Evolutionary conservation across 2,329 filamentous ascomycete species (phyloP), one percentile per base, ranked within the genome.

Genomic region (Colletotrichum zoysiae): DNA sequence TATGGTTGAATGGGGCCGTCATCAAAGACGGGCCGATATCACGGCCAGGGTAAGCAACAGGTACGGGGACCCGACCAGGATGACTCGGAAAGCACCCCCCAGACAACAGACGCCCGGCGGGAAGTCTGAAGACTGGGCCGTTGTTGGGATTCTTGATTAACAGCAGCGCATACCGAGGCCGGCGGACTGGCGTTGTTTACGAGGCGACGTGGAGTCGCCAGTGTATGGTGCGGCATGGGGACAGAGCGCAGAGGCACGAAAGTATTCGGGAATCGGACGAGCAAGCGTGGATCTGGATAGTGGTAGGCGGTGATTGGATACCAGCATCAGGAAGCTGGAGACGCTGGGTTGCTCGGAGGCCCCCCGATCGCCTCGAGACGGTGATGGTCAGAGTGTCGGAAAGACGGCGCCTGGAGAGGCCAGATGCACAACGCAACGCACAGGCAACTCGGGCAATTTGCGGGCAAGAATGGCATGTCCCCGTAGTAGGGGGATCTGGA

Each of bases 381-480:
- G 48, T 7, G 60, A 35, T 48, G 48, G 40, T 18, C 40, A 20
- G 11, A 12, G 58, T 14, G n/a, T 57, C 48, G 51, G 35, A 63
- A 46, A 53, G 64, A 57, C 48, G 20, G 56, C 35, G 51, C 40
- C 58, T 68, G 53, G 59, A 30, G 26, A 30, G 26, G 69, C 20
- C 16, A 46, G 53, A 55, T 64, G 65, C 69, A 69, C 69, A 46
- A 23, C 69, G 69, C 30, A 30, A 30, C 30, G 30, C 30, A 71
- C 65, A 59, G 46, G 65, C 62, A 73, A 59, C 72, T 11, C 73
- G 74, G 74, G 62, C 74, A 74, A 74, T 73, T 67, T 74, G 57
- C 55, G 63, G 63, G 68, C 48, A 23, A 65, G 46, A 40, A 67
- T n/a, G 60, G 58, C 63, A 73, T 67, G 71, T 73, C 67, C 30